Percentiles rank a stretch among this genome's conserved stretches.
phyloP scores from a whole-genome alignment of 2,329 filamentous ascomycete species.

The Colletotrichum eremochloae region DNA sequence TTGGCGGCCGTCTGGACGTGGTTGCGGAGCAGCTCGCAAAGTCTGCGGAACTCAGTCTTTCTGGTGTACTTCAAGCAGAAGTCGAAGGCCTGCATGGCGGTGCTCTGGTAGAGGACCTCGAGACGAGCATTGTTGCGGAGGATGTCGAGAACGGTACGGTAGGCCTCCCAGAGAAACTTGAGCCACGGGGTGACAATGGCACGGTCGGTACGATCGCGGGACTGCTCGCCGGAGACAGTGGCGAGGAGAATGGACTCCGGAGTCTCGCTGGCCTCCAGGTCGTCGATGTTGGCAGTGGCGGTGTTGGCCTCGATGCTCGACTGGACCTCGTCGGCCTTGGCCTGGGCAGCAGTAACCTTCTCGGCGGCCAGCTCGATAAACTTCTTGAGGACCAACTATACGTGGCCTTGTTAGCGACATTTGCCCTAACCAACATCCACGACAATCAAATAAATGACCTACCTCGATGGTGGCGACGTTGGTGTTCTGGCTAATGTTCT shows the following conservation, averaged over 20 bases:
- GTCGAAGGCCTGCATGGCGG: constrained; percentile 97
- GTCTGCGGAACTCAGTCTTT: constrained; percentile 98
- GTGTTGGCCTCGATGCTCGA: constrained; percentile 83
- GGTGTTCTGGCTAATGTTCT: constrained; percentile 99
- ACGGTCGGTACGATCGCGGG: constrained; percentile 95
- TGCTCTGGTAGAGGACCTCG: constrained; percentile 98
- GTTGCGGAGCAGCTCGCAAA: constrained; percentile 97
- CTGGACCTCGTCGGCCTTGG: constrained; percentile 96
- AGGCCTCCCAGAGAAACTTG: constrained; percentile 99
- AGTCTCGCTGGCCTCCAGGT: constrained; percentile 96
- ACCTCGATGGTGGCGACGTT: constrained; percentile 98
- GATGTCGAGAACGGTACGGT: constrained; percentile 97
- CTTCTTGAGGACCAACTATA: constrained; percentile 89
- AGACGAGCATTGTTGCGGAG: constrained; percentile 98
- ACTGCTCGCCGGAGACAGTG: constrained; percentile 98
- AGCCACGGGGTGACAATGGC: constrained; percentile 99
- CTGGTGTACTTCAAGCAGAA: constrained; percentile 98
- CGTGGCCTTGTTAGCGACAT: constrained; percentile 25
- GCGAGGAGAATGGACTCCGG: constrained; percentile 98
- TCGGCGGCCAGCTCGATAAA: constrained; percentile 98
- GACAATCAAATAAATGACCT: constrained; percentile 42
- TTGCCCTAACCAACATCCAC: not conserved
- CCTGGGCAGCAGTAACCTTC: constrained; percentile 95
- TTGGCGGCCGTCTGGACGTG: constrained; percentile 99
- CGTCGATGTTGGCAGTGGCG: constrained; percentile 84